Conservation (phyloP, 2,329 filamentous ascomycete genomes). For the Bretziella fagacearum region DNA sequence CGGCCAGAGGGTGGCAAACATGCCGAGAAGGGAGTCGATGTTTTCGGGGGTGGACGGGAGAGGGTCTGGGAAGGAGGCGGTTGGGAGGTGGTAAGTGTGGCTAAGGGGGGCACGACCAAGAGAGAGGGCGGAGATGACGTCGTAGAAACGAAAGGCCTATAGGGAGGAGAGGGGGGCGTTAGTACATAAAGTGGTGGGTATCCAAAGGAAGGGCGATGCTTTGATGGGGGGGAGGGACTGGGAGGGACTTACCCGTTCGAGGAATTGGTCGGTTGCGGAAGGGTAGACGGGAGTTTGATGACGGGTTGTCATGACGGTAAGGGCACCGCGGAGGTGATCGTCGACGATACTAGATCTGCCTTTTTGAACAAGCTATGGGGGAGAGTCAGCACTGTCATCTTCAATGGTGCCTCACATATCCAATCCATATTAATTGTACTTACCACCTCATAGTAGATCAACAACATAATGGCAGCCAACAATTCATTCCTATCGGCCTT, state of each 20-base stretch:
- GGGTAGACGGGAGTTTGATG: constrained; percentile 18
- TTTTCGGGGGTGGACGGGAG: constrained; percentile 32
- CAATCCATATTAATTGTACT: constrained; percentile 18
- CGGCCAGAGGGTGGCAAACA: constrained; percentile 46
- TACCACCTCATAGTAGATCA: constrained; percentile 48
- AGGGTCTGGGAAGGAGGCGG: constrained; percentile 25
- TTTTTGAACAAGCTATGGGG: constrained; percentile 40
- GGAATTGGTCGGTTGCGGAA: constrained; percentile 37
- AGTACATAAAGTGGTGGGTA: too few relatives aligned
- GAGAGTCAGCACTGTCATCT: not conserved
- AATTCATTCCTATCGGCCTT: constrained; percentile 38
- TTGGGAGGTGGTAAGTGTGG: constrained; percentile 25
- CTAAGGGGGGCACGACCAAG: constrained; percentile 36
- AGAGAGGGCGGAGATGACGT: constrained; percentile 46
- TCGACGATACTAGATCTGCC: constrained; percentile 43
- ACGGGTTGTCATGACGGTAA: constrained; percentile 36
- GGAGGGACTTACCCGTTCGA: constrained; percentile 41
- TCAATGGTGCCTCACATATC: not conserved
- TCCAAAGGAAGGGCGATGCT: too few relatives aligned
- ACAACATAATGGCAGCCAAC: constrained; percentile 41
- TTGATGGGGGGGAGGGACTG: not conserved
- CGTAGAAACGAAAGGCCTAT: constrained; percentile 51
- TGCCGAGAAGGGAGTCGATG: constrained; percentile 42
- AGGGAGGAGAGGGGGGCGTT: not conserved
- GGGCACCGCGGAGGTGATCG: constrained; percentile 42